Conservation (phyloP, 768 basidiomycete genomes). For the Leccinum rimulosum region DNA sequence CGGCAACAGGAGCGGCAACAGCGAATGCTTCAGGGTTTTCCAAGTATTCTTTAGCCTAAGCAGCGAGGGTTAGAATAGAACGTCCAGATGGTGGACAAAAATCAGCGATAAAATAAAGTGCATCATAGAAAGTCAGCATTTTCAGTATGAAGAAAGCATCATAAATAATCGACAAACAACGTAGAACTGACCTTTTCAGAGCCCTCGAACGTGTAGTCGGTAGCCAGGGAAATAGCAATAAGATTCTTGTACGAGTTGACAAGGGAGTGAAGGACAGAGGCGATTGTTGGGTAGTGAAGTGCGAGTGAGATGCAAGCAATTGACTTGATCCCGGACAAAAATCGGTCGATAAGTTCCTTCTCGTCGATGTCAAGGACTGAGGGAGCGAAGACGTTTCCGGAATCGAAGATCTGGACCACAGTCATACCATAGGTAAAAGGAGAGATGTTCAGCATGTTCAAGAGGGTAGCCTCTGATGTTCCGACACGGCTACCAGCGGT, state of each 20-base stretch:
- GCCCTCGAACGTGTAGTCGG: constrained; percentile 94
- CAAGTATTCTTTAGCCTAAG: constrained; percentile 90
- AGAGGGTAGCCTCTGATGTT: constrained; percentile 92
- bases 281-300: constrained; percentile 93
- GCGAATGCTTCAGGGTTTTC: constrained; percentile 99
- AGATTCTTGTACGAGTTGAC: constrained; percentile 99
- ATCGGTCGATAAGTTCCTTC: constrained; percentile 85
- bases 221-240: constrained; percentile 80
- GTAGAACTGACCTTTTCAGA: constrained; percentile 74
- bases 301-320: constrained; percentile 96
- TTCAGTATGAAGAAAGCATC: constrained; percentile 65
- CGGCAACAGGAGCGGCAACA: constrained; percentile 65
- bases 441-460: constrained; percentile 99
- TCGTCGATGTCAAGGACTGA: constrained; percentile 92
- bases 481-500: constrained; percentile 91
- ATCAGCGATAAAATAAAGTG: constrained; percentile 31
- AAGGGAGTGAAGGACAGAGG: constrained; percentile 89
- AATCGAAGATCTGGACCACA: constrained; percentile 94
- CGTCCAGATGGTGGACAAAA: background rate
- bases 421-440: constrained; percentile 99
- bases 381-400: constrained; percentile 89
- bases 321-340: constrained; percentile 91
- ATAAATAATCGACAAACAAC: constrained; percentile 8
- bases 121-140: constrained; percentile 68
- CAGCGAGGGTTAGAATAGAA: constrained; percentile 5